Percentiles rank a stretch among this genome's conserved stretches.
Conservation (phyloP, 768 basidiomycete genomes). For the Boletus rex-veris region DNA sequence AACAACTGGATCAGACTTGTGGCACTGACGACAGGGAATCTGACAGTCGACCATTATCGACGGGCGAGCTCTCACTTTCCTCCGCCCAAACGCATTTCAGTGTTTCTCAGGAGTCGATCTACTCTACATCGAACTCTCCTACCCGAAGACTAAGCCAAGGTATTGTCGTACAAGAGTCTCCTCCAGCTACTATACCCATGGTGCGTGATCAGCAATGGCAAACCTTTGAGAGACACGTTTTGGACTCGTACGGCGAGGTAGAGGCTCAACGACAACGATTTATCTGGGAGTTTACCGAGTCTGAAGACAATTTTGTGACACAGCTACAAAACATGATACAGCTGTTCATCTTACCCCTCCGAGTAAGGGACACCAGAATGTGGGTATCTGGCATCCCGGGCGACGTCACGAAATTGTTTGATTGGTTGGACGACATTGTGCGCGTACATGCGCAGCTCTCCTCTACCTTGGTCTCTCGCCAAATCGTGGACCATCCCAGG, state of each 20-base stretch:
- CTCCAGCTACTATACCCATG: background rate
- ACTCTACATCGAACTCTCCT: slow-evolving; percentile 18
- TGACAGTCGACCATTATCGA: slow-evolving; percentile 1
- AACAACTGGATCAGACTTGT: slow-evolving; percentile 9
- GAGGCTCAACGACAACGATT: slow-evolving; percentile 65
- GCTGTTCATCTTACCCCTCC: slow-evolving; percentile 77
- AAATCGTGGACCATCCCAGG: slow-evolving; percentile 40
- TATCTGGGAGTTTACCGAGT: slow-evolving; percentile 63
- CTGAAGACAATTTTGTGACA: slow-evolving; percentile 67
- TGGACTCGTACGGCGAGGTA: slow-evolving; percentile 38
- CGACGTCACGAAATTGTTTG: slow-evolving; percentile 68
- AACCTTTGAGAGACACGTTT: slow-evolving; percentile 17
- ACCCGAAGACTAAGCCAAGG: slow-evolving; percentile 8
- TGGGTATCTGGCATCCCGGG: slow-evolving; percentile 83
- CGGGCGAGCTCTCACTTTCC: slow-evolving; percentile 10
- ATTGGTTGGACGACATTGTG: slow-evolving; percentile 86
- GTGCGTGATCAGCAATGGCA: slow-evolving; percentile 24
- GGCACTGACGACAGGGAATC: background rate
- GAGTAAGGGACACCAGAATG: slow-evolving; percentile 58
- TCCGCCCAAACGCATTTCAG: slow-evolving; percentile 13
- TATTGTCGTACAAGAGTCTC: slow-evolving; percentile 6
- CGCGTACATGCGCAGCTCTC: slow-evolving; percentile 69
- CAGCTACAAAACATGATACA: slow-evolving; percentile 62
- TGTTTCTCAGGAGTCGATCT: slow-evolving; percentile 26
- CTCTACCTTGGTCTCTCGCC: slow-evolving; percentile 42